Evolutionary conservation across 2,329 filamentous ascomycete genomes (phyloP).

Genomic region (Rhynchosporium secalis): DNA sequence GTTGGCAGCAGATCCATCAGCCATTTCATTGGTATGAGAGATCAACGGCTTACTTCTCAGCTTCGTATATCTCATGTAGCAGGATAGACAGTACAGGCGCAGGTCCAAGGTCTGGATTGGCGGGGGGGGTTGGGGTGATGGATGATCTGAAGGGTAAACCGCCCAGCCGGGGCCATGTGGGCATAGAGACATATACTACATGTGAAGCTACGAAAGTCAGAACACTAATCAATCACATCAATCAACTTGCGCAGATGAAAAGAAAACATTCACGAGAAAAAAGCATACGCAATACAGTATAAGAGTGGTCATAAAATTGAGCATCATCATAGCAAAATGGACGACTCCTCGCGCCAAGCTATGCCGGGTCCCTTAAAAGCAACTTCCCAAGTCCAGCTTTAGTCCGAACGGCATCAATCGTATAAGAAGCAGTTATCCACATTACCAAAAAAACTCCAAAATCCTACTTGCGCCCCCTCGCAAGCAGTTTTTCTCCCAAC

Average conservation of each 20-base stretch:
- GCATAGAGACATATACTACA: too few species aligned
- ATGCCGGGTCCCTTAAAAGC: neutral
- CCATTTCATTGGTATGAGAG: slow-evolving; percentile 34
- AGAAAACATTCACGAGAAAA: neutral
- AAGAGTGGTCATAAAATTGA: neutral
- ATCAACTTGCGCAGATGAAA: neutral
- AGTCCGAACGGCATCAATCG: neutral
- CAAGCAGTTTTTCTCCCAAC: slow-evolving; percentile 55
- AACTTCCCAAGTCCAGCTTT: neutral
- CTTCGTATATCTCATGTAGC: too few species aligned
- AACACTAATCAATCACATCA: too few species aligned
- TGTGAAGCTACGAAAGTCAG: too few species aligned
- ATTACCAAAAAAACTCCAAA: neutral
- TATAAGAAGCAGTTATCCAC: neutral
- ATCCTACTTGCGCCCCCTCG: slow-evolving; percentile 52
- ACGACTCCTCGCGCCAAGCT: neutral
- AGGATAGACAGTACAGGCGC: too few species aligned
- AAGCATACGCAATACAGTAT: neutral
- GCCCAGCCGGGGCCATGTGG: too few species aligned
- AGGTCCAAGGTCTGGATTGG: too few species aligned
- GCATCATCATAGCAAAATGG: neutral
- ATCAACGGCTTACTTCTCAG: too few species aligned
- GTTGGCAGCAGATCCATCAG: slow-evolving; percentile 34
- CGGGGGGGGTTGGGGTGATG: too few species aligned
- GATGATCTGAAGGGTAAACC: too few species aligned